These are phyloP conservation scores for Aureobasidium sp. DNA, from an alignment of 2,329 filamentous ascomycete species.

Conservation along the genomic window DNA sequence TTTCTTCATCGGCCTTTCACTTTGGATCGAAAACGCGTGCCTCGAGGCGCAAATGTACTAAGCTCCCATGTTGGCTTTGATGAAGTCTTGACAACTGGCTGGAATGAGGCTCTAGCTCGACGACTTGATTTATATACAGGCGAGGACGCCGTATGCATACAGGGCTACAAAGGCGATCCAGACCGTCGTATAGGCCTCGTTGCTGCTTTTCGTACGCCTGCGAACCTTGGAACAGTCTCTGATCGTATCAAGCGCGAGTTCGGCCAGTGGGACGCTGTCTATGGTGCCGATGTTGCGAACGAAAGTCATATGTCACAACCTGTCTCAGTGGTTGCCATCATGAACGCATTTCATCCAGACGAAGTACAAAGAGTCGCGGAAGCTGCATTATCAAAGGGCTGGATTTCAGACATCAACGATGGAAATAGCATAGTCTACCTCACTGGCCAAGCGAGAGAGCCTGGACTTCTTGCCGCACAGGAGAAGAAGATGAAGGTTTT, in stretches of 20 bases:
- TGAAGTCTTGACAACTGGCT: constrained; percentile 34
- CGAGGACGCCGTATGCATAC: constrained; percentile 27
- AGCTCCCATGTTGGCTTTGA: constrained; percentile 26
- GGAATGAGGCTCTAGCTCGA: constrained; percentile 30
- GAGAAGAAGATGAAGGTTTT: constrained; percentile 29
- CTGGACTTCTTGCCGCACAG: constrained; percentile 29
- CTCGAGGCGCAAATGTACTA: not conserved
- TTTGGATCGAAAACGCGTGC: constrained; percentile 1
- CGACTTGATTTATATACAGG: constrained; percentile 27
- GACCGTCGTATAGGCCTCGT: constrained; percentile 34
- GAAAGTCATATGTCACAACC: constrained; percentile 14
- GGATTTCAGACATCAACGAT: constrained; percentile 22
- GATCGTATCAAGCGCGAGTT: constrained; percentile 9
- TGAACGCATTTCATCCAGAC: constrained; percentile 35
- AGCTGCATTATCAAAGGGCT: constrained; percentile 23
- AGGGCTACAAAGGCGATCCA: constrained; percentile 35
- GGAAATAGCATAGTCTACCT: constrained; percentile 31
- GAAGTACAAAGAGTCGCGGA: constrained; percentile 32
- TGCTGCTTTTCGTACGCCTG: constrained; percentile 20
- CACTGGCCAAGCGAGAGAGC: constrained; percentile 32
- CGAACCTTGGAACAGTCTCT: not conserved
- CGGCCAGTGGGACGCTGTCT: not conserved
- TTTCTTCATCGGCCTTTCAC: constrained; percentile 15
- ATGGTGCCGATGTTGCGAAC: not conserved
- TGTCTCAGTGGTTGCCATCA: constrained; percentile 29